These are phyloP conservation scores for Scutellaria galericulata DNA, from an alignment of 257 asterid genomes.

Conservation along the genomic window DNA sequence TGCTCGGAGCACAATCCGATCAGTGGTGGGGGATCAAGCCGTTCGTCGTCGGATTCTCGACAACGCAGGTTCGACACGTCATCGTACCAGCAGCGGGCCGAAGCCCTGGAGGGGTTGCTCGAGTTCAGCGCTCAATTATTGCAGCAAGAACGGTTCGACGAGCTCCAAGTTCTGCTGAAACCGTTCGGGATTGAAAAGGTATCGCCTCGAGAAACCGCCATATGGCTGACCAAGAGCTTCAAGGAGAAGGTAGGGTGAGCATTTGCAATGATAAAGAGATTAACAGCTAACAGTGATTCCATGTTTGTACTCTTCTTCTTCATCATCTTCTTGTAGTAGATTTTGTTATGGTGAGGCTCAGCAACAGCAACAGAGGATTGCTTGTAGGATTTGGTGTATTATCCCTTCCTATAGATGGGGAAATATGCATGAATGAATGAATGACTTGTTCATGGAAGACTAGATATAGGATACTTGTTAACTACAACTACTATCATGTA, in stretches of 20 bases:
- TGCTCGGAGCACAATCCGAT: constrained; percentile 65
- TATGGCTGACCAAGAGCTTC: constrained; percentile 96
- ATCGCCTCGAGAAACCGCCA: constrained; percentile 93
- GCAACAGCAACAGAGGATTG: no score
- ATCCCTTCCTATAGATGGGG: not conserved
- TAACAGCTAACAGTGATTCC: constrained; percentile 39
- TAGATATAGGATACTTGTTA: constrained; percentile 13
- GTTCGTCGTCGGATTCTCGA: constrained; percentile 72
- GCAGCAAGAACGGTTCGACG: constrained; percentile 86
- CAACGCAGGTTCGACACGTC: constrained; percentile 78
- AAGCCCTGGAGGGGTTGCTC: constrained; percentile 91
- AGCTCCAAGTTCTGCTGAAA: constrained; percentile 81
- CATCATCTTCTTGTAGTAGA: not conserved
- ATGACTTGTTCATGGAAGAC: constrained; percentile 52
- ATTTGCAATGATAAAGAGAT: not conserved
- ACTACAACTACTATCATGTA: not conserved
- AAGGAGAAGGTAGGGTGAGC: constrained; percentile 64
- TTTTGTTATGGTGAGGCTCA: not conserved
- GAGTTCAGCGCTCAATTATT: constrained; percentile 91
- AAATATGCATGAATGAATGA: constrained; percentile 48
- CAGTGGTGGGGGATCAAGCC: constrained; percentile 61
- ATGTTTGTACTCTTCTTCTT: not conserved
- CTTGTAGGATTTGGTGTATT: no score
- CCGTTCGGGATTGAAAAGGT: constrained; percentile 94
- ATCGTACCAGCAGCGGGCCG: constrained; percentile 90